Evolutionary conservation across 176 grass and related monocot species (phyloP), one percentile per base, ranked within the genome.

Genomic region (maize (Zea mays)): DNA sequence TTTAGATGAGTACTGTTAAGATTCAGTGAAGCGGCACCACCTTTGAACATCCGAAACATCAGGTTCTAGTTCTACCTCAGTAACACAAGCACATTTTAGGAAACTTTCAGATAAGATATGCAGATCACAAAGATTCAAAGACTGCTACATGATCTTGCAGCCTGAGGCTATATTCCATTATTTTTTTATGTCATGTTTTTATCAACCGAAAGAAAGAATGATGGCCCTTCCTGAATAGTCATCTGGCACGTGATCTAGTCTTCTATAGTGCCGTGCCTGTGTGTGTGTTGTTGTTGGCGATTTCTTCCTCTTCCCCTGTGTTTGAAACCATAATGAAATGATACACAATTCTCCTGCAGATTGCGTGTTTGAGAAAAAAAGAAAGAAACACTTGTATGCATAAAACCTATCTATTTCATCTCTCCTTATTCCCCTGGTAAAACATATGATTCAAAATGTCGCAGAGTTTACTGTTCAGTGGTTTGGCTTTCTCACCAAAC

Each of bases 181-280:
- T 11, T 16, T n/a, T 77, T 47, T 35, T 45, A 7, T 76, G 27
- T 52, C n/a, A 42, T 54, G 17, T 27, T 54, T 77, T 49, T 38
- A 5, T 63, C 14, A 48, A 49, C 27, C 10, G 45, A 76, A 49
- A 42, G 74, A 74, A 74, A 74, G n/a, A 56, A 2, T 74, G 52
- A n/a, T 59, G 44, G 55, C 19, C 16, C 48, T n/a, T 33, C 39
- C 19, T 20, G 44, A 16, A 34, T 11, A 45, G 38, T 45, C 27
- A 42, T 50, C 3, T 39, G 44, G 44, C 10, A 64, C 3, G 16
- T 21, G 34, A 65, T 47, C 45, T 47, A 47, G 45, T 47, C 10
- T 47, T 47, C 42, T 43, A 43, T 6, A 43, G 7, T 43, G 45
- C 45, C 11, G 45, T 47, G 1, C 10, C 7, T 47, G 45, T 47